Percentiles rank a stretch among this genome's conserved stretches.
These are phyloP conservation scores for Mucor piriformis DNA, from an alignment of 371 early-diverging fungal genomes.

Conservation along the genomic window DNA sequence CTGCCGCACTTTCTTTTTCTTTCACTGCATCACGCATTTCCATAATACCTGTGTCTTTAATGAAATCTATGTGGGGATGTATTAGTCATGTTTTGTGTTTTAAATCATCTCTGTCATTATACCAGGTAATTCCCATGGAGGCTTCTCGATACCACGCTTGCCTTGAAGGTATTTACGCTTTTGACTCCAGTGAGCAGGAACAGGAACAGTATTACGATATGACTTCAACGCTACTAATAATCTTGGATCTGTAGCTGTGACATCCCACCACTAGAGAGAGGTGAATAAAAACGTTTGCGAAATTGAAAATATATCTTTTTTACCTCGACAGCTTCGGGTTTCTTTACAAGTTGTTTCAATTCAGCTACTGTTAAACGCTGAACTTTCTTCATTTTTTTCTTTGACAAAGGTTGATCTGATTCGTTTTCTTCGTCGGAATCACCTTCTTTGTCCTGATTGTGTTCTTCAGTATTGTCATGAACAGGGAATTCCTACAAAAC, in stretches of 20 bases:
- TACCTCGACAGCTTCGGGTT: slow-evolving; percentile 96
- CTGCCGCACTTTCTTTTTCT: slow-evolving; percentile 82
- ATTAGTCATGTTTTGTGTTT: neutral
- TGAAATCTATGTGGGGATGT: slow-evolving; percentile 68
- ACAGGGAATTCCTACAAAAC: slow-evolving; percentile 35
- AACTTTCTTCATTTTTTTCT: slow-evolving; percentile 46
- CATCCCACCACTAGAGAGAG: slow-evolving; percentile 67
- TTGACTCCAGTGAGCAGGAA: slow-evolving; percentile 95
- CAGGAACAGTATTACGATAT: slow-evolving; percentile 91
- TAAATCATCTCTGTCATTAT: slow-evolving; percentile 5
- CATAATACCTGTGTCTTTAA: slow-evolving; percentile 97
- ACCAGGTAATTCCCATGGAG: slow-evolving; percentile 94
- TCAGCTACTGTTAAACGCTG: slow-evolving; percentile 80
- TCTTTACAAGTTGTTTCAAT: slow-evolving; percentile 87
- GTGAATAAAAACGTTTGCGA: neutral
- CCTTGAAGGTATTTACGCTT: slow-evolving; percentile 96
- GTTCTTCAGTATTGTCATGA: slow-evolving; percentile 54
- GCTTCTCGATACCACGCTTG: slow-evolving; percentile 95
- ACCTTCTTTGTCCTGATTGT: slow-evolving; percentile 34
- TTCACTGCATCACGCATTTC: slow-evolving; percentile 90
- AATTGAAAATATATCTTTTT: neutral
- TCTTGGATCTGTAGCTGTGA: slow-evolving; percentile 88
- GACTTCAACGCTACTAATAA: slow-evolving; percentile 91
- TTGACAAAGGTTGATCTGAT: slow-evolving; percentile 58
- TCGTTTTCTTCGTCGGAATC: slow-evolving; percentile 23